Percentiles rank a stretch among this genome's conserved stretches.
phyloP scores from a whole-genome alignment of 2,329 filamentous ascomycete genomes.

The Pseudovirgaria hyperparasitica region DNA sequence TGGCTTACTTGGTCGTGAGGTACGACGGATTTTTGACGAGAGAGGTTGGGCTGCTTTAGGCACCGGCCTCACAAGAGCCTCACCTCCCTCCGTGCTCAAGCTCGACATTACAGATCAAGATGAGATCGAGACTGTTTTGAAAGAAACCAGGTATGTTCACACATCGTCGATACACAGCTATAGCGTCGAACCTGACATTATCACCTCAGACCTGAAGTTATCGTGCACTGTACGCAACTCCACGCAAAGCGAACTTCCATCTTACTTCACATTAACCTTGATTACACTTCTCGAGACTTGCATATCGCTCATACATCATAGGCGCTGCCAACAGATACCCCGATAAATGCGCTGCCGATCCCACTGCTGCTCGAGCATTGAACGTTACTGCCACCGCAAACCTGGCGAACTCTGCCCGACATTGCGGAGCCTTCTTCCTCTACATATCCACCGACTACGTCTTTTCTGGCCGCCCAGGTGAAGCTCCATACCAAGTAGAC shows the following conservation, averaged over 20 bases:
- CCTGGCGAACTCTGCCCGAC: constrained; percentile 54
- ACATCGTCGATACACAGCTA: neutral
- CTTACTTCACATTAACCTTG: neutral
- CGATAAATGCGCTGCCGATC: constrained; percentile 72
- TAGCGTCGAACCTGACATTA: constrained; percentile 3
- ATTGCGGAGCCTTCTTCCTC: constrained; percentile 50
- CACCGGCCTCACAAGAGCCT: constrained; percentile 55
- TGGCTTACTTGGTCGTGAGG: constrained; percentile 69
- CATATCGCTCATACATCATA: constrained; percentile 20
- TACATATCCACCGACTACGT: constrained; percentile 80
- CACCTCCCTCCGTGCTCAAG: constrained; percentile 50
- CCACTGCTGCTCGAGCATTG: constrained; percentile 57
- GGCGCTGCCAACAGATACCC: constrained; percentile 81
- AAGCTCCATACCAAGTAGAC: constrained; percentile 66
- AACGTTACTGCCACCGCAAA: constrained; percentile 60
- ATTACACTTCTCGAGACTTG: neutral
- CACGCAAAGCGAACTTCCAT: constrained; percentile 4
- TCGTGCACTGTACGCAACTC: constrained; percentile 59
- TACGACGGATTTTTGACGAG: constrained; percentile 56
- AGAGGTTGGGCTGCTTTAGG: constrained; percentile 41
- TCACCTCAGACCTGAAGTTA: constrained; percentile 49
- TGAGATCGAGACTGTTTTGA: constrained; percentile 34
- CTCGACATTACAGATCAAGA: constrained; percentile 36
- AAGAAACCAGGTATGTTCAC: constrained; percentile 37
- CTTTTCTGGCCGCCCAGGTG: constrained; percentile 59